Conservation (phyloP, 345 rosid species). For the Lepidium sativum region DNA sequence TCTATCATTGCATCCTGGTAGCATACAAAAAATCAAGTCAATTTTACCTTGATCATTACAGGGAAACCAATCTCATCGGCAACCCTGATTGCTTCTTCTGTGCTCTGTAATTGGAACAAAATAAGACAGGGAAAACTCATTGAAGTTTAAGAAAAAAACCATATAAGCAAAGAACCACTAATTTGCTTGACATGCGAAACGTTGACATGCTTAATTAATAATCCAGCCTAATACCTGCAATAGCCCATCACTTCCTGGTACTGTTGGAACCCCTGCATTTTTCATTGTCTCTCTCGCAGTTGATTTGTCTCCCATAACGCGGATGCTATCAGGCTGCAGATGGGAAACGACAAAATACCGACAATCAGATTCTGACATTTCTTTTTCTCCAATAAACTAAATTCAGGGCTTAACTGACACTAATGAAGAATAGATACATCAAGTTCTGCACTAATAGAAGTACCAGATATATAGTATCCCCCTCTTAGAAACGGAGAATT, state of each 20-base stretch:
- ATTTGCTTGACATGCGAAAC: background rate
- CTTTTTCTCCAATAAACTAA: background rate
- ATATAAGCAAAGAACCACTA: too few species aligned
- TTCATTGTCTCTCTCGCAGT: conserved; percentile 99
- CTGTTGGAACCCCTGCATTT: conserved; percentile 97
- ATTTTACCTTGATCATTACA: conserved; percentile 89
- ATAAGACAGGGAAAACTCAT: background rate
- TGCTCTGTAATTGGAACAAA: conserved; percentile 40
- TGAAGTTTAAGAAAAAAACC: too few species aligned
- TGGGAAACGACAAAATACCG: background rate
- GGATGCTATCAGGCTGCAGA: conserved; percentile 92
- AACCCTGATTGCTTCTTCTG: conserved; percentile 82
- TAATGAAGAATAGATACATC: background rate
- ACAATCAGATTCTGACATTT: background rate
- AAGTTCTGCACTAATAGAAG: background rate
- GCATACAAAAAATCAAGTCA: background rate
- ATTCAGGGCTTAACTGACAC: background rate
- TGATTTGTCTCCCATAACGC: conserved; percentile 96
- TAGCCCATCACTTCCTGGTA: conserved; percentile 96
- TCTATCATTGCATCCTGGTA: background rate
- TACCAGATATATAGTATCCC: background rate
- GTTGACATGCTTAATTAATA: background rate
- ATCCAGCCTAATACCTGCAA: conserved; percentile 46
- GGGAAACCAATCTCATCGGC: conserved; percentile 90
- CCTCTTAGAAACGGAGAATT: background rate